phyloP scores from a whole-genome alignment of 495 filamentous ascomycete species.

The Penicillium chermesinum region DNA sequence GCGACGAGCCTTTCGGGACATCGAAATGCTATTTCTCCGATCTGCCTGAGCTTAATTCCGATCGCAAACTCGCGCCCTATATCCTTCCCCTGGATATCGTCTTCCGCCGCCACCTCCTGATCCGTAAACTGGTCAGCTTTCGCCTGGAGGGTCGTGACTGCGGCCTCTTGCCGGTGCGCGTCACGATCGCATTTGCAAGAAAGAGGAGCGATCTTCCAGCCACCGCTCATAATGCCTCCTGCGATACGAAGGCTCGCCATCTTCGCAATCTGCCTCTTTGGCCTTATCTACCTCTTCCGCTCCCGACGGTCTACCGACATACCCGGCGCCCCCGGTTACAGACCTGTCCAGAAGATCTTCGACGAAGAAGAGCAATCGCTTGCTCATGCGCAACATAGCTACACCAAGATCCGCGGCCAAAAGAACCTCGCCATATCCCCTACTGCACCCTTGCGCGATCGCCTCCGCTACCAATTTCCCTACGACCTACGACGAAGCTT shows the following conservation, averaged over 20 bases:
- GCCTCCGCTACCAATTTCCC: constrained; percentile 87
- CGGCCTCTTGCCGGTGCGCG: constrained; percentile 7
- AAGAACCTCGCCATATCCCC: constrained; percentile 34
- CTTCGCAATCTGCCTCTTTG: constrained; percentile 60
- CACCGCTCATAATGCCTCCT: constrained; percentile 42
- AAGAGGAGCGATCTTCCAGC: not conserved
- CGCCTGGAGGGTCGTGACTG: not conserved
- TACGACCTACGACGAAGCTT: constrained; percentile 86
- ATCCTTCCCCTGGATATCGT: constrained; percentile 1
- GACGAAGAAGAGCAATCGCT: constrained; percentile 16
- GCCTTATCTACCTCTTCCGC: constrained; percentile 65
- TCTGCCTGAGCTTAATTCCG: constrained; percentile 9
- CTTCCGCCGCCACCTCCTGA: not conserved
- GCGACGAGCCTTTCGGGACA: constrained; percentile 1
- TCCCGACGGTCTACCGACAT: constrained; percentile 46
- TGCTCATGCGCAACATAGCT: constrained; percentile 8
- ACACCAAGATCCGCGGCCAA: constrained; percentile 20
- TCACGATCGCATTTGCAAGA: constrained; percentile 3
- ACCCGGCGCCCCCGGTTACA: constrained; percentile 24
- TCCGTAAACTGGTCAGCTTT: not conserved
- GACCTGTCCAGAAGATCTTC: constrained; percentile 18
- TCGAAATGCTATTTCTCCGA: constrained; percentile 15
- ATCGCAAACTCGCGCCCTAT: constrained; percentile 2
- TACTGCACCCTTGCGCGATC: constrained; percentile 63
- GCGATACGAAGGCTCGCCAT: constrained; percentile 70